Percentiles rank a stretch among this genome's conserved stretches.
phyloP scores from a whole-genome alignment of 768 basidiomycete species.

The Mrakia blollopis region DNA sequence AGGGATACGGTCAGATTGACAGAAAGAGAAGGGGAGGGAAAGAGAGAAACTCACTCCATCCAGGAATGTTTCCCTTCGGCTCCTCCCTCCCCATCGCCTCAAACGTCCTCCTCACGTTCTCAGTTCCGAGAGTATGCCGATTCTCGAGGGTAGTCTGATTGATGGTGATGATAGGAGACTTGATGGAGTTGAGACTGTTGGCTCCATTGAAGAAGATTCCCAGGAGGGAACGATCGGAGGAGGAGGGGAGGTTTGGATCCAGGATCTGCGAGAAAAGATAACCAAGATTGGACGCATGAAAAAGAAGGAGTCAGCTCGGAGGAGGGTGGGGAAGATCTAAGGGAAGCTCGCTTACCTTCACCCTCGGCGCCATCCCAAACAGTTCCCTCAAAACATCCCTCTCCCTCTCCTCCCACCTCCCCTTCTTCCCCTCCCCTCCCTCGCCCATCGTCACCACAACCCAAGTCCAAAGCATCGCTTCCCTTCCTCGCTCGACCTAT shows the following conservation, averaged over 20 bases:
- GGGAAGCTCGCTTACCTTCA: background rate
- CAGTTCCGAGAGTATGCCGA: background rate
- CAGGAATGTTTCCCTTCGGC: background rate
- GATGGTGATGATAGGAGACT: background rate
- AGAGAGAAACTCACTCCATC: background rate
- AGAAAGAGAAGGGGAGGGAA: background rate
- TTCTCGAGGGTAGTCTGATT: background rate
- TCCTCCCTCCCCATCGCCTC: background rate
- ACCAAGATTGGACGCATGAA: too few relatives aligned
- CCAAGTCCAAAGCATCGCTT: background rate
- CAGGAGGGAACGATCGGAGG: background rate
- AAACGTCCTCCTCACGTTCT: background rate
- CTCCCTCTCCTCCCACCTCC: background rate
- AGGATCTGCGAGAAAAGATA: too few relatives aligned
- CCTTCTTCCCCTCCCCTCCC: background rate
- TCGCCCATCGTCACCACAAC: background rate
- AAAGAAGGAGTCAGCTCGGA: background rate
- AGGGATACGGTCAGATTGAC: background rate
- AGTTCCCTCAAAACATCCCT: background rate
- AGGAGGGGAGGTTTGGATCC: background rate
- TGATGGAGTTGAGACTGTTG: background rate
- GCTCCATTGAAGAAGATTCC: background rate
- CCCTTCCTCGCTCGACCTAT: background rate
- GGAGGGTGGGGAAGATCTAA: background rate
- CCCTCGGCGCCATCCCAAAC: background rate